Percentiles rank a stretch among this genome's conserved stretches.
Conservation (phyloP, 352 stramenopile species). For the Phytopythium ostracodes region DNA sequence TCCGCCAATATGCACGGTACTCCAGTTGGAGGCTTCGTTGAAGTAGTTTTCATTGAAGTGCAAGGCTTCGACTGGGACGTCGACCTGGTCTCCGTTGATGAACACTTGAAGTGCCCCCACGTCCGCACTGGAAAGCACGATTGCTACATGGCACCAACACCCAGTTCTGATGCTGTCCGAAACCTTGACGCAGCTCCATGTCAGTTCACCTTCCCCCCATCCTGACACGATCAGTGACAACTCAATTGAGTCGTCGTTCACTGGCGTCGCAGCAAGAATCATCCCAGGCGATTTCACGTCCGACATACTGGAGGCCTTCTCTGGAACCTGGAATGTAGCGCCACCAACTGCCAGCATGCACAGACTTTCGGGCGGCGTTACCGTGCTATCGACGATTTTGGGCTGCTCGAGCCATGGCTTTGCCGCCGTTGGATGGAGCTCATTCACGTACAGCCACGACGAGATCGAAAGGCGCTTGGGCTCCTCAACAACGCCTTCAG, state of each 20-base stretch:
- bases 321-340: neutral
- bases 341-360: neutral
- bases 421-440: neutral
- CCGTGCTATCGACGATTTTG: neutral
- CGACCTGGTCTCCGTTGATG: neutral
- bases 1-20: neutral
- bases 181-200: neutral
- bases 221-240: neutral
- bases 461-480: neutral
- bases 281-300: neutral
- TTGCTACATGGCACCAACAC: neutral
- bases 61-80: neutral
- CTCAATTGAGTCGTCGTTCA: neutral
- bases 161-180: neutral
- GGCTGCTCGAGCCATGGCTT: neutral
- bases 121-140: neutral
- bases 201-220: neutral
- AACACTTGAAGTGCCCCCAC: neutral
- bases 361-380: neutral
- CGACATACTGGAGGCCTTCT: neutral
- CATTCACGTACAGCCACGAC: neutral
- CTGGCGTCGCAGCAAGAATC: neutral
- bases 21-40: constrained; percentile 4
- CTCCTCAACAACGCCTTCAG: neutral
- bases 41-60: constrained; percentile 1